Evolutionary conservation across 2,329 filamentous ascomycete genomes (phyloP), one percentile per base, ranked within the genome.

Genomic region (Kalmusia sp.): DNA sequence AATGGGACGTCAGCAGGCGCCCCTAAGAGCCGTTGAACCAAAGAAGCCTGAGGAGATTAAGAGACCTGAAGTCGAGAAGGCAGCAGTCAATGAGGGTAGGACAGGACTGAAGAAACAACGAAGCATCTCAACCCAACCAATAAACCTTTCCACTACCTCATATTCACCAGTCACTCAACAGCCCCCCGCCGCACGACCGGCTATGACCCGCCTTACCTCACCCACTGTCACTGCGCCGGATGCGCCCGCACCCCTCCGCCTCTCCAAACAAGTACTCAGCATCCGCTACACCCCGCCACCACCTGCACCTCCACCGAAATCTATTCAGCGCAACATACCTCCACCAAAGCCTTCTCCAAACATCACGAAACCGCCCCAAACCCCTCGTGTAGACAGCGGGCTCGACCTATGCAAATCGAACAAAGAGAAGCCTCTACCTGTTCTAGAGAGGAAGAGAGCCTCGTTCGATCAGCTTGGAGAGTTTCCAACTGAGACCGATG

Each of bases 211-310:
- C 6, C 6, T 22, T 5, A 33, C 12, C 8, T 22, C 34, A 30
- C 22, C 52, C n/a, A 12, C 35, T 9, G 35, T 47, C 12, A 12
- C 34, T 8, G 6, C 17, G 27, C 28, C 37, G 12, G n/a, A 30
- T 12, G n/a, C 9, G 9, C 15, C 43, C 6, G 14, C 46, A 15
- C 40, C 41, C 4, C n/a, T 40, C 38, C 19, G 47, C 15, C 6
- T 56, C 9, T 50, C 55, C 2, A 63, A 62, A 25, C 59, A 64
- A 31, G 39, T 62, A 35, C 34, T 65, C 19, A 61, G 55, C 14
- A 54, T 63, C 8, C 49, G 33, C 15, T 55, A 52, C 33, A 50
- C 46, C 9, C 55, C 33, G 4, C 41, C 31, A 15, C 21, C 22
- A 15, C 53, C 46, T 9, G 54, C 33, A 6, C 41, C 31, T 19